Evolutionary conservation across 2,329 filamentous ascomycete species (phyloP).

Genomic region (Lasiodiplodia hormozganensis): DNA sequence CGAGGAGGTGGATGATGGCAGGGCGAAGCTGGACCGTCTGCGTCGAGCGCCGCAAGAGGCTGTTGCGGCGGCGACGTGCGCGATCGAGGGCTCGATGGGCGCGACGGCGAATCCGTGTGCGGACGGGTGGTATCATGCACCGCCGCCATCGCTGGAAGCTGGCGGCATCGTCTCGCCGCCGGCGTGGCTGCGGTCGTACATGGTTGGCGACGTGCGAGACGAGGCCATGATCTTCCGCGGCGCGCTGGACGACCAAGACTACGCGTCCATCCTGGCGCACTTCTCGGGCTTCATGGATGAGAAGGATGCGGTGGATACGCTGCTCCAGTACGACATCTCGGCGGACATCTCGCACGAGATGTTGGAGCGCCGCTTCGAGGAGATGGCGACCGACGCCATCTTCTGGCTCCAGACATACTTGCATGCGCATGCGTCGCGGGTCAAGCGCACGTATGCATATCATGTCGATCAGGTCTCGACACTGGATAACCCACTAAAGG

Average conservation of each 20-base stretch:
- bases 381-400: background rate
- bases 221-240: conserved; percentile 13
- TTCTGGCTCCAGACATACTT: background rate
- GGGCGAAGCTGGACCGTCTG: background rate
- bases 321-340: background rate
- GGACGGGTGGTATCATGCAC: background rate
- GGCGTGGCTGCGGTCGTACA: background rate
- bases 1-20: background rate
- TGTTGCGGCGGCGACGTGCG: background rate
- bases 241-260: background rate
- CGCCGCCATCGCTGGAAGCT: background rate
- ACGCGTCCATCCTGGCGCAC: background rate
- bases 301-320: background rate
- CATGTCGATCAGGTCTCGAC: background rate
- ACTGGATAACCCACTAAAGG: background rate
- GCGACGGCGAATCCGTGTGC: conserved; percentile 2
- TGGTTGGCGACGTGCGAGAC: background rate
- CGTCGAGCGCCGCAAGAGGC: background rate
- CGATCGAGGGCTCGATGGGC: background rate
- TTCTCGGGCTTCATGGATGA: background rate
- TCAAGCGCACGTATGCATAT: background rate
- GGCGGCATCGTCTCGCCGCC: background rate
- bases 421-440: background rate
- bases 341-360: background rate
- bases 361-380: background rate